A percentile compares a stretch with the other conserved stretches of the same genome.
These are phyloP conservation scores for Trametes gibbosa DNA, from an alignment of 768 basidiomycete species.

Conservation along the genomic window DNA sequence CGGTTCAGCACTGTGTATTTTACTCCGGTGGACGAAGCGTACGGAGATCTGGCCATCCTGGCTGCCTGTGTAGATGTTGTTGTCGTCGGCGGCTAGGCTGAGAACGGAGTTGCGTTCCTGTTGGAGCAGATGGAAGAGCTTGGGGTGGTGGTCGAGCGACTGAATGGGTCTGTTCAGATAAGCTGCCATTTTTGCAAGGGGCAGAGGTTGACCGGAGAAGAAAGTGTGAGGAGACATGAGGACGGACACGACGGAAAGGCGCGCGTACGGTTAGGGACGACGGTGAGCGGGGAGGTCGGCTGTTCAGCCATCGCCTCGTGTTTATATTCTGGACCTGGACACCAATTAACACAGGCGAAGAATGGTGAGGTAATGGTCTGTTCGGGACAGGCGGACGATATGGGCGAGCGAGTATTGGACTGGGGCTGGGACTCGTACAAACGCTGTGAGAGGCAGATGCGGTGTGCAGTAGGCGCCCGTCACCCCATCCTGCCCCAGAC, in stretches of 20 bases:
- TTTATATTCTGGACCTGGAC: not conserved
- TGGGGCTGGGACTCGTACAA: too few species aligned
- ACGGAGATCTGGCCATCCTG: conserved; percentile 78
- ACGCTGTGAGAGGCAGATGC: not conserved
- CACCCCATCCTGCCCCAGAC: not conserved
- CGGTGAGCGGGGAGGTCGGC: conserved; percentile 10
- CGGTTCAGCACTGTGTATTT: not conserved
- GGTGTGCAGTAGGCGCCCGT: not conserved
- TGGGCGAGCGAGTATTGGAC: not conserved
- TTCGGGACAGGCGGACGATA: not conserved
- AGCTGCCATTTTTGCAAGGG: conserved; percentile 10
- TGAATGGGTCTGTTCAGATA: conserved; percentile 16
- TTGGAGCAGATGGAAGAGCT: conserved; percentile 65
- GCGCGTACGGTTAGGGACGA: conserved; percentile 19
- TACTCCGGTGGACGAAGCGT: conserved; percentile 21
- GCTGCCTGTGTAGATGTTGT: conserved; percentile 79
- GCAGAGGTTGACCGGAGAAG: not conserved
- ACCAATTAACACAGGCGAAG: not conserved
- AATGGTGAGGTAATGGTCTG: not conserved
- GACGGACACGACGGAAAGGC: not conserved
- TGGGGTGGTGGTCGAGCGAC: conserved; percentile 10
- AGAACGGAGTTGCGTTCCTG: conserved; percentile 68
- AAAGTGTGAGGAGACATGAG: conserved; percentile 1
- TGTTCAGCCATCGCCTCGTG: conserved; percentile 7
- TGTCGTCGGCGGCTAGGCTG: conserved; percentile 67